Conservation (phyloP, 108 stramenopile genomes). For the Fistulifera pelliculosa region DNA sequence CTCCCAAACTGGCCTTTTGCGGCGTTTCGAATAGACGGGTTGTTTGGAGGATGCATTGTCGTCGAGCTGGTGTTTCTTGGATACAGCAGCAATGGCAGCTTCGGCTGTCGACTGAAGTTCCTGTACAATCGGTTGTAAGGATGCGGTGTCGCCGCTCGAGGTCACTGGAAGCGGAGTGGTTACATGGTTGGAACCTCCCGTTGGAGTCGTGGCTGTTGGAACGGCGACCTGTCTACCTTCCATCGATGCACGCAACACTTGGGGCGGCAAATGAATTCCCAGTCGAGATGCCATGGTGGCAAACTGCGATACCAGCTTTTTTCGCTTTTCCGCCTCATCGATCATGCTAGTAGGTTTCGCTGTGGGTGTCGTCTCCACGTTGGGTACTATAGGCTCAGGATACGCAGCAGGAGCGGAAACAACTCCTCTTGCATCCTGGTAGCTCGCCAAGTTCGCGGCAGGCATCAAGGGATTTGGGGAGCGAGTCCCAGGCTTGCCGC, state of each 20-base stretch:
- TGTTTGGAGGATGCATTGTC: conserved; percentile 10
- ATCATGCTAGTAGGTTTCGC: not conserved
- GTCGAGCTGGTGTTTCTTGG: conserved; percentile 15
- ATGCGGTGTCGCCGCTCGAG: not conserved
- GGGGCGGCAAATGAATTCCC: conserved; percentile 38
- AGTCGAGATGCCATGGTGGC: conserved; percentile 41
- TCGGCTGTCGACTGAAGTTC: conserved; percentile 35
- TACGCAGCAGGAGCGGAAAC: not conserved
- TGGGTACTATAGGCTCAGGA: not conserved
- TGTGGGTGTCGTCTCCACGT: not conserved
- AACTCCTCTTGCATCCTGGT: too few species aligned
- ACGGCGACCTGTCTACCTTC: not conserved
- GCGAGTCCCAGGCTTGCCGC: too few species aligned
- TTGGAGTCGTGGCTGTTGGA: not conserved
- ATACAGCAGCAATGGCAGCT: conserved; percentile 34
- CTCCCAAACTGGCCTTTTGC: conserved; percentile 44
- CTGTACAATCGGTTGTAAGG: conserved; percentile 8
- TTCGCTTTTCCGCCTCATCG: conserved; percentile 12
- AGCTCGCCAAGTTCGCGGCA: too few species aligned
- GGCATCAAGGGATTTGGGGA: too few species aligned
- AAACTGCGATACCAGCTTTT: conserved; percentile 45
- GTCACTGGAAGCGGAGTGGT: not conserved
- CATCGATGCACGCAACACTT: conserved; percentile 24
- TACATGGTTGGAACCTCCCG: not conserved
- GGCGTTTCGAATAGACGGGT: conserved; percentile 28